phyloP scores from a whole-genome alignment of 805 yeast genomes.

The Hanseniaspora vineae region DNA sequence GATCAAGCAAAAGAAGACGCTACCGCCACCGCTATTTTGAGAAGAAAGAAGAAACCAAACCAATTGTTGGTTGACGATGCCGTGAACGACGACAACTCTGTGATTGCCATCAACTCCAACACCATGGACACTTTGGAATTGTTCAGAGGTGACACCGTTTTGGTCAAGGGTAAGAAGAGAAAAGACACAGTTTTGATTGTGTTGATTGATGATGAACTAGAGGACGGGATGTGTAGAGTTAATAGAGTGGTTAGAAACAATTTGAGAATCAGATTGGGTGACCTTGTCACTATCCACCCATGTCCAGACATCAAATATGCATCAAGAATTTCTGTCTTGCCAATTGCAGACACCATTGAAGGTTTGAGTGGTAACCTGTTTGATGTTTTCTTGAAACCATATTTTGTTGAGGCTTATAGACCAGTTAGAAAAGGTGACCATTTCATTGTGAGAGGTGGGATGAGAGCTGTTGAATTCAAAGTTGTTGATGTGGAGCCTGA shows the following conservation, averaged over 20 bases:
- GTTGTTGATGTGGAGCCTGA: conserved; percentile 97
- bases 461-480: conserved; percentile 98
- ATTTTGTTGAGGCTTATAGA: conserved; percentile 96
- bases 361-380: conserved; percentile 94
- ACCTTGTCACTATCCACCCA: conserved; percentile 79
- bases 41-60: conserved; percentile 96
- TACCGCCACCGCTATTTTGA: conserved; percentile 94
- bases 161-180: conserved; percentile 96
- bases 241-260: conserved; percentile 95
- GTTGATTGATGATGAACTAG: conserved; percentile 90
- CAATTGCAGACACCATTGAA: conserved; percentile 96
- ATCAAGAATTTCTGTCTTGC: conserved; percentile 83
- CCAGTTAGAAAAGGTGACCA: conserved; percentile 97
- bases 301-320: conserved; percentile 98
- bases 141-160: conserved; percentile 95
- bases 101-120: conserved; percentile 85
- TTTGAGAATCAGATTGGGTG: conserved; percentile 88
- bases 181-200: conserved; percentile 95
- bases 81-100: conserved; percentile 91
- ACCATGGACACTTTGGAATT: conserved; percentile 91
- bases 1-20: conserved; percentile 39
- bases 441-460: conserved; percentile 94
- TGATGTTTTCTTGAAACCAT: conserved; percentile 93
- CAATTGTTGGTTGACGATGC: conserved; percentile 95
- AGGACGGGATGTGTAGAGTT: conserved; percentile 86